Conservation (phyloP, 768 basidiomycete species). For the Chalciporus sphaerocephalus region DNA sequence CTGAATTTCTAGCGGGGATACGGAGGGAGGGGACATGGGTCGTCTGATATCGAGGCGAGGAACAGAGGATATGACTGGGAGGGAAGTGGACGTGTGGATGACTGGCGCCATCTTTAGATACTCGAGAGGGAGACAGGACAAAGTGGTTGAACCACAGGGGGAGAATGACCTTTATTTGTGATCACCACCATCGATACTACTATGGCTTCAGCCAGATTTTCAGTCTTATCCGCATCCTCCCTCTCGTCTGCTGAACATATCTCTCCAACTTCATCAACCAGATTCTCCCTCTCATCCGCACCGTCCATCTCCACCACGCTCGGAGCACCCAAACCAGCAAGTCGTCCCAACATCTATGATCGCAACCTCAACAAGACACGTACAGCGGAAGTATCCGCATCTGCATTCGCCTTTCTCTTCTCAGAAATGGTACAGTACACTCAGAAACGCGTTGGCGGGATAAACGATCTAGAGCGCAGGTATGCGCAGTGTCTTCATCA, state of each 20-base stretch:
- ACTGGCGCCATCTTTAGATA: background rate
- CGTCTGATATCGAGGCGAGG: background rate
- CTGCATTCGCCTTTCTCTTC: conserved; percentile 87
- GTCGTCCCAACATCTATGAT: conserved; percentile 82
- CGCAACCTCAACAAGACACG: conserved; percentile 85
- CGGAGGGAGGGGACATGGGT: conserved; percentile 38
- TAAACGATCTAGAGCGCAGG: conserved; percentile 94
- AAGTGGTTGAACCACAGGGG: too few species aligned
- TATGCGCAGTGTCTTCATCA: conserved; percentile 31
- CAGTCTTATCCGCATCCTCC: conserved; percentile 61
- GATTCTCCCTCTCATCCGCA: conserved; percentile 65
- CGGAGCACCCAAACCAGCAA: conserved; percentile 33
- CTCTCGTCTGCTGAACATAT: conserved; percentile 41
- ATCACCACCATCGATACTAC: conserved; percentile 43
- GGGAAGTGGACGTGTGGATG: conserved; percentile 11
- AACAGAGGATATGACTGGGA: conserved; percentile 6
- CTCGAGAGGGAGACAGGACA: too few species aligned
- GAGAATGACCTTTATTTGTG: too few species aligned
- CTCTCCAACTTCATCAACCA: conserved; percentile 56
- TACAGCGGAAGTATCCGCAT: conserved; percentile 73
- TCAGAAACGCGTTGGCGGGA: conserved; percentile 90
- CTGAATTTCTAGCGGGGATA: conserved; percentile 57
- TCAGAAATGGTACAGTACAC: conserved; percentile 94
- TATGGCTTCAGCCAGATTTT: conserved; percentile 64
- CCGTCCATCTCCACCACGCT: conserved; percentile 43